Base-by-base conservation (phyloP, 169 alveolate species). In the Plasmodium falciparum region DNA sequence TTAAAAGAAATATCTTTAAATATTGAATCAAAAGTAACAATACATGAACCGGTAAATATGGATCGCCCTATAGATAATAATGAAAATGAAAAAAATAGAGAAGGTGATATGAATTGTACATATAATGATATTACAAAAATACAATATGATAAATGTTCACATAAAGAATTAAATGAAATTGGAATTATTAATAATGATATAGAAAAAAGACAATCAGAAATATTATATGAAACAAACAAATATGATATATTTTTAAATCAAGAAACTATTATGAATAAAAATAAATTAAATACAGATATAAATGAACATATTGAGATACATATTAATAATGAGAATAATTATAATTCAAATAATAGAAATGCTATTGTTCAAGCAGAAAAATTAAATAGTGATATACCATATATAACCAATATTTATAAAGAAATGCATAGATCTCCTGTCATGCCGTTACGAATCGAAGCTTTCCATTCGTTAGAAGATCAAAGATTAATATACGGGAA, bases 391-490 rank as follows among this genome's bases (percentile, higher is more conserved):
- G 89, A 78, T 39, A 78, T 78, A 5, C 89, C 89, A 12, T 78
- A 78, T 33, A 78, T 78, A 20, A 69, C 95, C 0, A 12, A 67
- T 11, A 83, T 72, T 17, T 69, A 88, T 20, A 66, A 80, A 24
- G 95, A 88, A 52, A 88, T 92, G 90, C 90, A 89, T 52, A 74
- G 93, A 52, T 89, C 95, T 15, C 91, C 95, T 7, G 92, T 83
- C 20, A 61, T 92, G 91, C 95, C 95, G 2, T 58, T 89, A 22
- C 73, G 95, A 29, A 92, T 92, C 20, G 95, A 92, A 43, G 95
- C 93, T 24, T 74, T 92, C 75, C 95, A 92, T 66, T 90, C 93
- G 12, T 61, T 92, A 17, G 95, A 90, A 58, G 93, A 90, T 59
- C 88, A 88, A 24, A 92, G 91, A 85, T 74, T 92, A 66, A 90